phyloP scores from a whole-genome alignment of 2,329 filamentous ascomycete species.

The Mycogone perniciosa region DNA sequence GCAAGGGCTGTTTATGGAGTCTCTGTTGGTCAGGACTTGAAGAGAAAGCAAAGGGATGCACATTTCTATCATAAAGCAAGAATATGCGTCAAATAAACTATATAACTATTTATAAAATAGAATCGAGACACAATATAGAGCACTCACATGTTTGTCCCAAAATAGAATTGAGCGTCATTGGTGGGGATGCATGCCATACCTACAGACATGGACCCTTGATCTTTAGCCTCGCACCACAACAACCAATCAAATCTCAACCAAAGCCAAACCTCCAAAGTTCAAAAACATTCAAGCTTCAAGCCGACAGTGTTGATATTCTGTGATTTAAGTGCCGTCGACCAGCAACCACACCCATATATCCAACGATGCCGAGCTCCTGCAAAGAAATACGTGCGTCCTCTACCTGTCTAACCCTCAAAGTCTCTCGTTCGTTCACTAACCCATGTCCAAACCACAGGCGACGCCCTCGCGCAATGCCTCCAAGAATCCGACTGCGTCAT shows the following conservation, averaged over 20 bases:
- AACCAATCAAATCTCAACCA: too few relatives aligned
- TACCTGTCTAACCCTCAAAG: not conserved
- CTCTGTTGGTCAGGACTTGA: too few relatives aligned
- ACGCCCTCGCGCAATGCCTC: conserved; percentile 87
- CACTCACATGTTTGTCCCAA: not conserved
- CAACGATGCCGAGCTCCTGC: conserved; percentile 85
- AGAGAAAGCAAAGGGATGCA: too few relatives aligned
- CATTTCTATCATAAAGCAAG: not conserved
- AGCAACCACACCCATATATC: conserved; percentile 12
- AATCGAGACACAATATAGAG: not conserved
- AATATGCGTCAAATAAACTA: not conserved
- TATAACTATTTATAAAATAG: too few relatives aligned
- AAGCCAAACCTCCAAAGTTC: too few relatives aligned
- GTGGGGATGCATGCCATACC: not conserved
- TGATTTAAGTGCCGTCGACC: not conserved
- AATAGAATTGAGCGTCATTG: not conserved
- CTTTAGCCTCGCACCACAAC: too few relatives aligned
- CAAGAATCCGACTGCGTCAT: conserved; percentile 96
- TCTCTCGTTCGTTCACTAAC: not conserved
- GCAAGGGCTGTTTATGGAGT: too few relatives aligned
- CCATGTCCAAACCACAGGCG: conserved; percentile 49
- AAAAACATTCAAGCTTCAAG: too few relatives aligned
- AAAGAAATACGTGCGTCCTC: conserved; percentile 79
- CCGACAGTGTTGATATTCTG: too few relatives aligned
- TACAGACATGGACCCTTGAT: too few relatives aligned